Conservation (phyloP, 2,329 filamentous ascomycete species). For the Sclerotinia spermophila region DNA sequence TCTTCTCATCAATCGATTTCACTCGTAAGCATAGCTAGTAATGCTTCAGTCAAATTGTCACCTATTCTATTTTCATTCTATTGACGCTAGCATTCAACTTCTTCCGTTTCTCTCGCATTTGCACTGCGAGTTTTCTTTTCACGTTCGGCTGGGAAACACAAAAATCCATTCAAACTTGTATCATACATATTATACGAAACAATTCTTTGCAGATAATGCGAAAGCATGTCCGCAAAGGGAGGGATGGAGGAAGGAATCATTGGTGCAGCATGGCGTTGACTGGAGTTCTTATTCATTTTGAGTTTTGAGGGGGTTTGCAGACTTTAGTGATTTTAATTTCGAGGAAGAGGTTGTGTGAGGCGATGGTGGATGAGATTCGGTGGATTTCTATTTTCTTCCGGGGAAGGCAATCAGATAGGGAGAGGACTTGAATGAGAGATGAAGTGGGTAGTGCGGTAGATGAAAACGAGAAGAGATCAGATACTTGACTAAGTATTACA, state of each 20-base stretch:
- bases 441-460: not conserved
- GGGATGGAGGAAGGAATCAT: not conserved
- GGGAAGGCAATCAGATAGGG: not conserved
- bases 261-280: constrained; percentile 4
- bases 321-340: not conserved
- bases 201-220: not conserved
- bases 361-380: too few species aligned
- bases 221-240: not conserved
- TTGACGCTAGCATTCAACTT: not conserved
- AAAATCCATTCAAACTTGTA: constrained; percentile 1
- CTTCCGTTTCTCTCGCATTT: not conserved
- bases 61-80: not conserved
- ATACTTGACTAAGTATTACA: not conserved
- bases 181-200: constrained; percentile 10
- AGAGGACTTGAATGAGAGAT: not conserved
- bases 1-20: not conserved
- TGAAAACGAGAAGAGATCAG: not conserved
- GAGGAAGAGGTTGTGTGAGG: not conserved
- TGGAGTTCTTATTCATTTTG: not conserved
- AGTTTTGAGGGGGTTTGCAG: not conserved
- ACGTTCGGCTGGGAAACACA: not conserved
- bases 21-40: not conserved
- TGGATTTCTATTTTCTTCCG: not conserved
- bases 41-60: not conserved
- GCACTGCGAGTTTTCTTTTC: not conserved